Evolutionary conservation across 331 rosid species (phyloP), one percentile per base, ranked within the genome.

Genomic region (Stylosanthes scabra): DNA sequence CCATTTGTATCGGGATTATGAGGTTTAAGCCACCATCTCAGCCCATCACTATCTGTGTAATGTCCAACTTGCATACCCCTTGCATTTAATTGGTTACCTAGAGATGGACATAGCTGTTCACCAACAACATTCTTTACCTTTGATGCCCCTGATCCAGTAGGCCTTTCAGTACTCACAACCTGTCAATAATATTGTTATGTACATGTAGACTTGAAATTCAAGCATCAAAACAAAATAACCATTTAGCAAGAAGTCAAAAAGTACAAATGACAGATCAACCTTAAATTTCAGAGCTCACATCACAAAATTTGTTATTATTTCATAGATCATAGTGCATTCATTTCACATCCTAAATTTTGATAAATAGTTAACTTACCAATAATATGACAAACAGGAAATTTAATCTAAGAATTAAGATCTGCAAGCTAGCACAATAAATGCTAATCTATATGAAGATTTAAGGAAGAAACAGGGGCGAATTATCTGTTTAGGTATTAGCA

Each of bases 21-120:
- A 71, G 90, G 69, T 73, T 86, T 95, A 76, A 91, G 83, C 87
- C 93, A 88, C 80, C 77, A 80, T 82, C 83, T 79, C 50, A 83
- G 72, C 65, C 91, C 96, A 67, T 83, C 86, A 76, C 77, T 82
- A 49, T 80, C 97, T 58, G 70, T 57, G 74, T 59, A 83, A 67
- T 76, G 76, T 59, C 87, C 85, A 63, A 70, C 73, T 68, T 76
- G 89, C 58, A 83, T 64, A 74, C 74, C 80, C 85, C 78, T 84
- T 63, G 77, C 65, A 63, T 74, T 87, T 49, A 86, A 78, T 72
- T 84, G 88, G 72, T 75, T 75, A 58, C 83, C 81, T 63, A 80
- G 70, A 80, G 88, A 63, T 71, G 69, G 16, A 45, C 60, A 70
- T 63, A 84, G 91, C 71, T 84, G 80, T 46, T 78, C 85, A 77